Evolutionary conservation across 768 basidiomycete species (phyloP).

Genomic region (Mycena metata): DNA sequence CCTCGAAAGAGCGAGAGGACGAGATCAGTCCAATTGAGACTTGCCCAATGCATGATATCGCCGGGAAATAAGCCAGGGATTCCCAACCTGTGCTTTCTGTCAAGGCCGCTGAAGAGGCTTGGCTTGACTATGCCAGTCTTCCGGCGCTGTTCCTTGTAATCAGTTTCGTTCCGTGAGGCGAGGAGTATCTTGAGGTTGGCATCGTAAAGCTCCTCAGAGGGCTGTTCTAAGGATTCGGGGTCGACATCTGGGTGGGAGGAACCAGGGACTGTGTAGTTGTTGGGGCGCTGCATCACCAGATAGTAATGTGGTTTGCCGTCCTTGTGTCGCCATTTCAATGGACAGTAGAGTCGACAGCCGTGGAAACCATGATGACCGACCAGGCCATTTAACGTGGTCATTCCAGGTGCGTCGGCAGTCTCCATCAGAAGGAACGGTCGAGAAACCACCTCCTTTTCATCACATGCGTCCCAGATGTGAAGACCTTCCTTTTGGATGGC

Average conservation of each 20-base stretch:
- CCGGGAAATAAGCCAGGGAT: slow-evolving; percentile 43
- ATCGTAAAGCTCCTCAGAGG: neutral
- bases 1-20: slow-evolving; percentile 44
- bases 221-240: neutral
- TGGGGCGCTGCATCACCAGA: neutral
- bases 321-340: neutral
- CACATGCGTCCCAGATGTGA: neutral
- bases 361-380: neutral
- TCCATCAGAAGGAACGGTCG: neutral
- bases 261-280: no score
- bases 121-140: slow-evolving; percentile 48
- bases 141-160: slow-evolving; percentile 19
- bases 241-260: neutral
- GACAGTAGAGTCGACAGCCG: no score
- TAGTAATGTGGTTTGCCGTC: neutral
- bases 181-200: neutral
- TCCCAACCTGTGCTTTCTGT: slow-evolving; percentile 16
- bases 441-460: neutral
- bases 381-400: no score
- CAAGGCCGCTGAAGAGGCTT: slow-evolving; percentile 45
- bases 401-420: no score
- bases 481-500: slow-evolving; percentile 30
- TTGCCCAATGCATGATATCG: slow-evolving; percentile 49
- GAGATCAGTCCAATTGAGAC: slow-evolving; percentile 48
- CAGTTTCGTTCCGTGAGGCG: slow-evolving; percentile 13